Evolutionary conservation across 108 stramenopile genomes (phyloP).

Genomic region (Pseudonitzschia pungens): DNA sequence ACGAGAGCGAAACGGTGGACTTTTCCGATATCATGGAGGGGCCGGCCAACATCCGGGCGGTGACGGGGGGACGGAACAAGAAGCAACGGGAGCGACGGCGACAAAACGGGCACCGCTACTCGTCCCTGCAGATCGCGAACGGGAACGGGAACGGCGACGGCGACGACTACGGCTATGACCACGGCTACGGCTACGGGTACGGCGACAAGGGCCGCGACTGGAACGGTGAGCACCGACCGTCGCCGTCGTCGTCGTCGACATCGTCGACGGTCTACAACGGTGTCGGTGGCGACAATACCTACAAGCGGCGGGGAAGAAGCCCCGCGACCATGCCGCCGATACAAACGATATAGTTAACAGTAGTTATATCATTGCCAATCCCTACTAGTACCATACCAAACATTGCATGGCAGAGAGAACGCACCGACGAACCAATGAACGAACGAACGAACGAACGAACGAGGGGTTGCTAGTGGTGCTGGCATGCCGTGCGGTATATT

Average conservation of each 20-base stretch:
- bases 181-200: not conserved
- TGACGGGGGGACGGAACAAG: not conserved
- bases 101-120: not conserved
- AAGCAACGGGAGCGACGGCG: not conserved
- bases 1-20: slow-evolving; percentile 84
- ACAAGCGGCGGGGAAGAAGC: not conserved
- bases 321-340: not conserved
- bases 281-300: not conserved
- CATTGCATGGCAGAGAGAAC: no score
- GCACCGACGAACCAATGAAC: no score
- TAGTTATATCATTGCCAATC: no score
- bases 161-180: no score
- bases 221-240: not conserved
- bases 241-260: not conserved
- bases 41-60: slow-evolving; percentile 29
- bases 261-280: not conserved
- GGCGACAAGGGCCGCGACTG: not conserved
- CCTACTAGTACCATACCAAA: no score
- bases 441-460: no score
- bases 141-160: not conserved
- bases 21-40: slow-evolving; percentile 82
- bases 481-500: no score
- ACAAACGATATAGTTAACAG: not conserved
- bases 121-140: not conserved
- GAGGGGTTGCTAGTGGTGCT: no score